Evolutionary conservation across 73 alveolate species (phyloP), one percentile per base, ranked within the genome.

Genomic region (Blepharisma japonicum): DNA sequence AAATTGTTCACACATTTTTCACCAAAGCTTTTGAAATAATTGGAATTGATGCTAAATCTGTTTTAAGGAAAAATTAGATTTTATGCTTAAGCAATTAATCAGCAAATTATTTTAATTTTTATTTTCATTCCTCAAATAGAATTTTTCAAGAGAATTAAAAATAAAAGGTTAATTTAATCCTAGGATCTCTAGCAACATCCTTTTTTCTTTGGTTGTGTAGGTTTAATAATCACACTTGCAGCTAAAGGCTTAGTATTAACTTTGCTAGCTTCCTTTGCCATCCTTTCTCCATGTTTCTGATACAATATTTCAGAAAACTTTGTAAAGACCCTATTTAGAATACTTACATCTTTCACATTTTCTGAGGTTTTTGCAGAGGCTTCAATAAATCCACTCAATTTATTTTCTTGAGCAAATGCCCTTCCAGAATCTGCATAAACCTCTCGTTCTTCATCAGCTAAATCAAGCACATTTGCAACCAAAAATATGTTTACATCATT

Each of bases 401-500:
- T n/a, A 25, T 61, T 61, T 61, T 61, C 74, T 25, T 25, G 14
- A 3, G 46, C 74, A n/a, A n/a, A 61, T 4, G 38, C 46, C 23
- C 23, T 39, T 14, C 47, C 74, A 20, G 11, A 11, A 1, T 18
- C 74, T 2, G 74, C 23, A 14, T 2, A 11, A 25, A 61, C 74
- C 23, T 61, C 91, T 68, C 83, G 56, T 84, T 85, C 83, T 68
- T 84, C 91, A 47, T 80, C 83, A n/a, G 56, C 92, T 47, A 85
- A 71, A 56, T 85, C 92, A 54, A 51, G 27, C 49, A 81, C 71
- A 85, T 85, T 85, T 72, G 89, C 92, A 8, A 85, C 84, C 14
- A 85, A 46, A 20, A 81, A 71, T 7, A 82, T 71, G 0, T 21
- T 77, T 45, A 81, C 45, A 6, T 82, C 89, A 18, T 53, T 27